Base-by-base conservation (phyloP, 257 asterid species). In the Solanum etuberosum region DNA sequence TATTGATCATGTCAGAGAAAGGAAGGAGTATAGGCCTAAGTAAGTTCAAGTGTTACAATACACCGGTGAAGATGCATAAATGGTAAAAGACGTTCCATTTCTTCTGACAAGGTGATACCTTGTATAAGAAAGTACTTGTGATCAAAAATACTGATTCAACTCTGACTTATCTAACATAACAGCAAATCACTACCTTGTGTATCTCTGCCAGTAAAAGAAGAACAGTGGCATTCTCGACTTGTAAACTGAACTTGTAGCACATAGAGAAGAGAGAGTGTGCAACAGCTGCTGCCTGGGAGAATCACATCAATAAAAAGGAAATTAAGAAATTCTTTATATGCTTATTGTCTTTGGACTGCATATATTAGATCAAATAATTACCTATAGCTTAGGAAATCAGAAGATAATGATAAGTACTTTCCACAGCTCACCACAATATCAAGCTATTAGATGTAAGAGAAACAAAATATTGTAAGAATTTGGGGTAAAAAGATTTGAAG, bases 131-230 rank as follows among this genome's bases (percentile, higher is more conserved):
- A 46, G 67, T 46, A 46, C 67, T 46, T 80, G 67, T 18, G 67
- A 80, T 31, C 2, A 80, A 43, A 80, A 46, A 80, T 80, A 80
- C n/a, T 11, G 85, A 48, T 80, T 80, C 35, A 76, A 76, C 57
- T 76, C 29, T 40, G 59, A 76, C 83, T 40, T 12, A 76, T 76
- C 83, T 31, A 76, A 76, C 21, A n/a, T 38, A 29, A 80, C 42
- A 80, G 18, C 11, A 80, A 80, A 29, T 29, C 42, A 32, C 71
- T 92, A 96, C 99, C 99, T 94, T 95, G 92, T 94, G 97, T 89
- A 97, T 97, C 93, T 97, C 99, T 40, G 99, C 99, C 85, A 97
- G 97, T 93, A 97, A 89, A 90, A 97, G 97, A 89, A 97, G 98
- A 90, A 94, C 94, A 48, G 92, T 88, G 65, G 99, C 99, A 91